A percentile compares a stretch with the other conserved stretches of the same genome.
These are phyloP conservation scores for Jimgerdemannia lactiflua DNA, from an alignment of 192 early-diverging fungal species.

Conservation along the genomic window DNA sequence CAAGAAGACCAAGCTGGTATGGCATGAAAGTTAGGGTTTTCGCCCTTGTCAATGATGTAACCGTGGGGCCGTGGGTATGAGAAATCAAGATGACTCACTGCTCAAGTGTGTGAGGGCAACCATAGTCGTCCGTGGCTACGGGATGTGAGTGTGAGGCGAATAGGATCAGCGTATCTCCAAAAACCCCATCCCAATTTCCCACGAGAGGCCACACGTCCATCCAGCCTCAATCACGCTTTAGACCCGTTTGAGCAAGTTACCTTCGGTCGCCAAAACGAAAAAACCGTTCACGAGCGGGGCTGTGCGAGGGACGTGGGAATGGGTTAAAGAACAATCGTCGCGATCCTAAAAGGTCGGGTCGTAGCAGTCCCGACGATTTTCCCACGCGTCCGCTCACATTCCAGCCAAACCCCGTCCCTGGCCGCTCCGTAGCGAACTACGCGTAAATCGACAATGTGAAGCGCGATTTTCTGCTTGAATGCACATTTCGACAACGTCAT, in stretches of 20 bases:
- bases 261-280: constrained; percentile 55
- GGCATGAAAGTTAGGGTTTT: constrained; percentile 1
- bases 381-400: background rate
- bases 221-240: background rate
- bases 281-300: constrained; percentile 56
- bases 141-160: constrained; percentile 10
- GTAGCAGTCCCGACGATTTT: too few relatives aligned
- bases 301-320: constrained; percentile 12
- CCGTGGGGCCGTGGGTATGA: background rate
- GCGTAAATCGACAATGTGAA: too few relatives aligned
- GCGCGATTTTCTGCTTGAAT: too few relatives aligned
- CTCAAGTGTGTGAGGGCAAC: constrained; percentile 58
- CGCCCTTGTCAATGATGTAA: background rate
- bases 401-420: background rate
- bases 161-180: background rate
- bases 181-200: background rate
- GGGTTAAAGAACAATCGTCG: background rate
- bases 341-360: too few relatives aligned
- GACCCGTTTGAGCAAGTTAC: constrained; percentile 18
- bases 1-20: constrained; percentile 52
- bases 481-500: too few relatives aligned
- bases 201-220: background rate
- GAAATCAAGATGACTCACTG: constrained; percentile 35
- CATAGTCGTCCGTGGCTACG: constrained; percentile 55
- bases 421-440: too few relatives aligned